Evolutionary conservation across 371 early-diverging fungal genomes (phyloP).

Genomic region (Syncephalastrum monosporum): DNA sequence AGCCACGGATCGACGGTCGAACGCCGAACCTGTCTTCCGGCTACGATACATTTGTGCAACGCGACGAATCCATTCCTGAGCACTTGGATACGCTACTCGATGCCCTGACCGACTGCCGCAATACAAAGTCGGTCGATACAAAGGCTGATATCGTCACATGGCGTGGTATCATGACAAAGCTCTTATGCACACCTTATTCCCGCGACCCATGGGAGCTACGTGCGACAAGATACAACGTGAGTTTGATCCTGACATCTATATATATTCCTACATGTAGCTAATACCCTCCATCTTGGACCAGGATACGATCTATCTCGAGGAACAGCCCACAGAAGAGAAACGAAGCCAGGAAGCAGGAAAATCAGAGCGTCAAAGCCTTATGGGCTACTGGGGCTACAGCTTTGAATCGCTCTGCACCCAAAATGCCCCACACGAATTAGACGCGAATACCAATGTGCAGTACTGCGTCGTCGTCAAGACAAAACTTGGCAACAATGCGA

Average conservation of each 20-base stretch:
- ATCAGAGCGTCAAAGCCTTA: constrained; percentile 58
- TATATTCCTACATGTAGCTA: no score
- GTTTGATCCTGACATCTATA: not conserved
- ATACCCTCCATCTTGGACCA: constrained; percentile 13
- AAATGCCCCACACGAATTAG: constrained; percentile 30
- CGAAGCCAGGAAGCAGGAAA: constrained; percentile 30
- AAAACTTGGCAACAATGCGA: constrained; percentile 60
- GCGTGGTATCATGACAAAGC: constrained; percentile 88
- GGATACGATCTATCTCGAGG: constrained; percentile 75
- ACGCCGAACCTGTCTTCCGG: constrained; percentile 51
- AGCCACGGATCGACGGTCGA: constrained; percentile 1
- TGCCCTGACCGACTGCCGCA: constrained; percentile 43
- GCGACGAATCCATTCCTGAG: constrained; percentile 64
- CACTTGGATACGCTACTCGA: constrained; percentile 81
- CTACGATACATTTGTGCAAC: constrained; percentile 60
- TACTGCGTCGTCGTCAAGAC: constrained; percentile 87
- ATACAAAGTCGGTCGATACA: constrained; percentile 10
- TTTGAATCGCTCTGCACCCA: constrained; percentile 68
- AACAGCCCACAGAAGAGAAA: constrained; percentile 60
- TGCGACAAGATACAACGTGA: constrained; percentile 68
- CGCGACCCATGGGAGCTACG: constrained; percentile 79
- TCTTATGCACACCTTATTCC: constrained; percentile 78
- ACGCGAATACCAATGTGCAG: constrained; percentile 82
- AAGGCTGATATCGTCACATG: constrained; percentile 52
- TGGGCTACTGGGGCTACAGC: constrained; percentile 79